These are phyloP conservation scores for Graphilbum sp. DNA, from an alignment of 2,329 filamentous ascomycete genomes.

Conservation along the genomic window DNA sequence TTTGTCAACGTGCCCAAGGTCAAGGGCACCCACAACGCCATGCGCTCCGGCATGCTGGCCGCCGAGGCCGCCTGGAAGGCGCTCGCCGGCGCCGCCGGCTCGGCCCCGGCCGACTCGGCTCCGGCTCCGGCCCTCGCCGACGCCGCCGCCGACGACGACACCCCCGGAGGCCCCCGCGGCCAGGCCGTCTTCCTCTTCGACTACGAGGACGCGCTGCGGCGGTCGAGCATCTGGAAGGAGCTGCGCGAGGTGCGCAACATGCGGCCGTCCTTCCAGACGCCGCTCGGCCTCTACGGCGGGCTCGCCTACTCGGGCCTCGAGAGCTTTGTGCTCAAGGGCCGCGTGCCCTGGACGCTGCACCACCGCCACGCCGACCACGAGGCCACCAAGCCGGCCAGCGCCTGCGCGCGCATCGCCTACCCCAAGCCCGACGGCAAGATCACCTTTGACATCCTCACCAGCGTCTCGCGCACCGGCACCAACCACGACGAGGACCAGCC, in stretches of 20 bases:
- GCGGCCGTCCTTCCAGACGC: constrained; percentile 81
- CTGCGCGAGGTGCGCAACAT: constrained; percentile 93
- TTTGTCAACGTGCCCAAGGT: constrained; percentile 98
- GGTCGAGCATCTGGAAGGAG: constrained; percentile 84
- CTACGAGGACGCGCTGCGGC: constrained; percentile 78
- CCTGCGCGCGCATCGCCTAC: constrained; percentile 83
- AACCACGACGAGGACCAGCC: constrained; percentile 99
- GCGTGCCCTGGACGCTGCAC: constrained; percentile 79
- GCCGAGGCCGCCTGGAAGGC: constrained; percentile 80
- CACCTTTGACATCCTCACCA: constrained; percentile 90
- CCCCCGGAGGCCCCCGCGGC: neutral
- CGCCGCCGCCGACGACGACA: neutral
- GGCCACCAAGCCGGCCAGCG: constrained; percentile 63
- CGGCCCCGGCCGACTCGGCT: neutral
- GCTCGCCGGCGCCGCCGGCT: constrained; percentile 29
- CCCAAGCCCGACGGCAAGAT: constrained; percentile 92
- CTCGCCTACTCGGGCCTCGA: constrained; percentile 87
- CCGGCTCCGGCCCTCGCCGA: neutral
- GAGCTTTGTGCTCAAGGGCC: constrained; percentile 72
- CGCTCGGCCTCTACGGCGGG: constrained; percentile 77
- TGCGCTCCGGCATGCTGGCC: constrained; percentile 93
- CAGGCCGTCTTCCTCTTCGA: constrained; percentile 74
- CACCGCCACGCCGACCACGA: constrained; percentile 65
- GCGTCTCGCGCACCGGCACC: constrained; percentile 85
- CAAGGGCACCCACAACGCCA: constrained; percentile 95